Evolutionary conservation across 2,329 filamentous ascomycete species (phyloP), one percentile per base, ranked within the genome.

Genomic region (Phialocephala sp.): DNA sequence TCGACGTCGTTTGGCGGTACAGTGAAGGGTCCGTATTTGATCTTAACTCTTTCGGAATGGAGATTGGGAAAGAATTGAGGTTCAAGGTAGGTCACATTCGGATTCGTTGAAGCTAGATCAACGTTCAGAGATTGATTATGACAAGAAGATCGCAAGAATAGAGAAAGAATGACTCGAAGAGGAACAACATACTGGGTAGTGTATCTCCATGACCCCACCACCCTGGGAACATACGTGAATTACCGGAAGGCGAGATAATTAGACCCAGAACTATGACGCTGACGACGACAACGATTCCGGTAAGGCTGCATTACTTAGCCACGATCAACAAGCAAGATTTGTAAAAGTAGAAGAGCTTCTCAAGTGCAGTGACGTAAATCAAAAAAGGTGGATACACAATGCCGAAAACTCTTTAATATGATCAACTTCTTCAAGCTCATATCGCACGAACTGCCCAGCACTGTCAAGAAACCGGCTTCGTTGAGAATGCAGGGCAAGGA

Each of bases 11-110:
- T 55, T 6, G 15, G 15, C 3, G 52, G 52, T 3, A 35, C 35
- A 20, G 14, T 24, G 52, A 55, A 55, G 22, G 52, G 52, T 8
- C 52, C 52, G 22, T 55, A 55, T 55, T 32, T 55, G 6, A 55
- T 55, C 14, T 18, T 32, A 9, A 55, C 22, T 18, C 52, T 8
- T 27, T 55, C 20, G 24, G 52, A 55, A 18, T 55, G 24, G 24
- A 22, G 22, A 8, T 35, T 24, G 52, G 14, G 52, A 15, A 55
- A 55, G 22, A 9, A 55, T 55, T 55, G 52, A 1, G 52, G 35
- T 24, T 41, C 12, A 18, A 41, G 37, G 9, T 41, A 41, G 37
- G 37, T 41, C 9, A 41, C 15, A 8, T 41, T 41, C 9, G 37
- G 37, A 18, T 41, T 41, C 3, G 37, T 41, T 5, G 37, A 41